These are phyloP conservation scores for Tetrahymena malaccensis DNA, from an alignment of 73 alveolate species.

Conservation along the genomic window DNA sequence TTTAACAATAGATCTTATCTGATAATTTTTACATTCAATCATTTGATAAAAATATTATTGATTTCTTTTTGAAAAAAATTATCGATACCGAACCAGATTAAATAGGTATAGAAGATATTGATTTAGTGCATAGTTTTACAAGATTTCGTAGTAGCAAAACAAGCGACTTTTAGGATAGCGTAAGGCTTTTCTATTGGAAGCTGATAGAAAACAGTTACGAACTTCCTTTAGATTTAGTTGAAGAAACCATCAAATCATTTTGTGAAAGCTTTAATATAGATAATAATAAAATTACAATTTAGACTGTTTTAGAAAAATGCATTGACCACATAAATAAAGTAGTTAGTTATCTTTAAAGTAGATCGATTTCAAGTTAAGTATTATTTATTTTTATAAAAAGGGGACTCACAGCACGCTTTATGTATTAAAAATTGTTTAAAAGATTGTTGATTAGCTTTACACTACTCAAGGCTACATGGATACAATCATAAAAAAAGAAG, in stretches of 20 bases:
- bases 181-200: not conserved
- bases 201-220: not conserved
- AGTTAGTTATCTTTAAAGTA: not conserved
- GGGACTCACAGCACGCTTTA: slow-evolving; percentile 6
- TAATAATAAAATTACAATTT: not conserved
- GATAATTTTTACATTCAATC: slow-evolving; percentile 32
- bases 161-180: not conserved
- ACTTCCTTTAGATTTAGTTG: not conserved
- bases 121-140: not conserved
- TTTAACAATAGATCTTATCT: slow-evolving; percentile 13
- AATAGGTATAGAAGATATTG: not conserved
- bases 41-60: slow-evolving; percentile 52
- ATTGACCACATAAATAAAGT: slow-evolving; percentile 3
- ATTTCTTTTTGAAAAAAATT: slow-evolving; percentile 34
- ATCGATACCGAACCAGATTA: slow-evolving; percentile 7
- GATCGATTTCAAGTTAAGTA: not conserved
- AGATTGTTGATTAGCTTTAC: not conserved
- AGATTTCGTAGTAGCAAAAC: not conserved
- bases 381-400: not conserved
- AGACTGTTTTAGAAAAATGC: slow-evolving; percentile 3
- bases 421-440: slow-evolving; percentile 1
- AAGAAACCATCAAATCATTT: not conserved
- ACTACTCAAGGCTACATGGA: not conserved
- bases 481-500: not conserved
- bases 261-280: not conserved